Percentiles rank a stretch among this genome's conserved stretches.
Evolutionary conservation across 2,329 filamentous ascomycete genomes (phyloP).

Genomic region (Monosporascus sp.): DNA sequence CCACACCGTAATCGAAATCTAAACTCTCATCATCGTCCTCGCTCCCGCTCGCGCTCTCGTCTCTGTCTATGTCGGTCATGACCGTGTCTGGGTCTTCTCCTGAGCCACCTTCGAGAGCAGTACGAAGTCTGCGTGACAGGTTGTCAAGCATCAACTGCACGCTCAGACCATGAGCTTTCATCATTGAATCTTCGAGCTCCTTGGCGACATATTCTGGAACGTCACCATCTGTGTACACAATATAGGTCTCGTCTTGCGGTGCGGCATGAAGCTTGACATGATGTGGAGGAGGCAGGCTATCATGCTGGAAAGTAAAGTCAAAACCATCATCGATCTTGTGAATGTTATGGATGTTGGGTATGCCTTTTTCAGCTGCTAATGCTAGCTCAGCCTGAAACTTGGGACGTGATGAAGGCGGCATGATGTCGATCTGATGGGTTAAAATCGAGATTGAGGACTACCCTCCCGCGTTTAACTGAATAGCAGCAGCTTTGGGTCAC

Average conservation of each 20-base stretch:
- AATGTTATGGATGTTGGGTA: constrained; percentile 42
- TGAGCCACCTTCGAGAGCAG: constrained; percentile 13
- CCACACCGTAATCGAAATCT: constrained; percentile 16
- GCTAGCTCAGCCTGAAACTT: constrained; percentile 19
- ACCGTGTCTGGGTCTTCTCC: constrained; percentile 28
- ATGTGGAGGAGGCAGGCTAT: constrained; percentile 13
- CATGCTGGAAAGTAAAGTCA: constrained; percentile 48
- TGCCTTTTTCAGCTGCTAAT: constrained; percentile 8
- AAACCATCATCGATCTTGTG: constrained; percentile 62
- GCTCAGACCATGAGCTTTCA: constrained; percentile 12
- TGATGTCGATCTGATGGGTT: constrained; percentile 1
- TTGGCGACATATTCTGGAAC: constrained; percentile 11
- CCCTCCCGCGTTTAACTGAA: too few relatives aligned
- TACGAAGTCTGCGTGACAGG: constrained; percentile 25
- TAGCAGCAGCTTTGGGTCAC: too few relatives aligned
- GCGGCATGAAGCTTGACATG: constrained; percentile 32
- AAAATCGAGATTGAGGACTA: too few relatives aligned
- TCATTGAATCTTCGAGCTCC: constrained; percentile 16
- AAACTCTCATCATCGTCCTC: constrained; percentile 10
- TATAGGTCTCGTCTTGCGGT: constrained; percentile 26
- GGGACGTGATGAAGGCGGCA: constrained; percentile 11
- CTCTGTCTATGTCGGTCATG: constrained; percentile 17
- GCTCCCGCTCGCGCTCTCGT: constrained; percentile 6
- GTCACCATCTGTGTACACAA: constrained; percentile 20
- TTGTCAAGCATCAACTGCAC: constrained; percentile 17